Evolutionary conservation across 2,329 filamentous ascomycete species (phyloP), one percentile per base, ranked within the genome.

Genomic region (Bipolaris cookei): DNA sequence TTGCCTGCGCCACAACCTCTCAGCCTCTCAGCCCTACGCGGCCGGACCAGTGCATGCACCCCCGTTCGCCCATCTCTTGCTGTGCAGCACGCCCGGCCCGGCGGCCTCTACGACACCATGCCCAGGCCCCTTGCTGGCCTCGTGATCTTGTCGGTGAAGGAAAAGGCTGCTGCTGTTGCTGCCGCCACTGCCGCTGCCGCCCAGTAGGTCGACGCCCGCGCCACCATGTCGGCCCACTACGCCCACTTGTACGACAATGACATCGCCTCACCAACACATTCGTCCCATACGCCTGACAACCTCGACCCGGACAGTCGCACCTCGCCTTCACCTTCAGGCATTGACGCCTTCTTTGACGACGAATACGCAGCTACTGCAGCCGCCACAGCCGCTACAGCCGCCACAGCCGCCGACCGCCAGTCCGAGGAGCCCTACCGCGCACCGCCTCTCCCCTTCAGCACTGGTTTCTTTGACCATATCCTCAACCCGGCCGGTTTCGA

Each of bases 401-500:
- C 42, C 25, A 45, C 42, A 18, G 25, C 42, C 16, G 25, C 25
- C 13, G 42, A 42, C n/a, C 20, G 8, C 46, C 63, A 64, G 28
- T 23, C 63, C 54, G 60, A 67, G 6, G 44, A 52, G n/a, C 51
- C 56, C 34, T 61, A 64, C 44, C 61, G 49, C 37, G 16, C 56
- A n/a, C 41, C 62, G 10, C 61, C 63, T 35, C 51, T 66, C 32
- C 57, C 67, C 6, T 60, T 66, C 1, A 58, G 59, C n/a, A 35
- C 56, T 23, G 62, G 48, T 64, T 72, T 70, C 63, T 66, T 73
- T 54, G 66, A 71, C 61, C 63, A 59, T 59, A 68, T 73, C 47
- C 67, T 75, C 56, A 71, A 74, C 52, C 63, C 66, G 11, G 45
- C 65, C 41, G 58, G 65, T 37, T 48, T 62, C 20, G 46, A 59